Evolutionary conservation across 345 rosid genomes (phyloP).

Genomic region (Acer campestre): DNA sequence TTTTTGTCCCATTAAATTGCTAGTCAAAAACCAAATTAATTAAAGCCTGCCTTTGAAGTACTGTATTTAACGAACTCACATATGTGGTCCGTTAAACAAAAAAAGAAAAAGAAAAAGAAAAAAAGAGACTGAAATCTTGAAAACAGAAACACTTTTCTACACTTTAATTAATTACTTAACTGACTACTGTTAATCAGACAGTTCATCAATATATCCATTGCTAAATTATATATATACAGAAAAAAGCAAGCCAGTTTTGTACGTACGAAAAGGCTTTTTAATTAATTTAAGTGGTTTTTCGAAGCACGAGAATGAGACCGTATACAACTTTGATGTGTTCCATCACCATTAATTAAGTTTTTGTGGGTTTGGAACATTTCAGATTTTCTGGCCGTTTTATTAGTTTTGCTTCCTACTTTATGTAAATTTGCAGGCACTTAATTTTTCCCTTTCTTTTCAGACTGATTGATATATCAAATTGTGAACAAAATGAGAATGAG

Average conservation of each 20-base stretch:
- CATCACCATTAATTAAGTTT: slow-evolving; percentile 24
- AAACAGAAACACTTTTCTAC: not conserved
- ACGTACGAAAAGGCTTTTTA: not conserved
- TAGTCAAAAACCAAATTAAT: not conserved
- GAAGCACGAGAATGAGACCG: no score
- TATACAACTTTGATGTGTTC: slow-evolving; percentile 22
- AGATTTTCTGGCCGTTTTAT: not conserved
- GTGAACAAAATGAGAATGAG: no score
- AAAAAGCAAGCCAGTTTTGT: not conserved
- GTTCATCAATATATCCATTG: not conserved
- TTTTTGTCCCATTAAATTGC: no score
- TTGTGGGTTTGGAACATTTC: slow-evolving; percentile 7
- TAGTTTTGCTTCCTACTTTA: no score
- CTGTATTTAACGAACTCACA: slow-evolving; percentile 4
- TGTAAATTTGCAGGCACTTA: not conserved
- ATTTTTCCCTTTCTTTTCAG: not conserved
- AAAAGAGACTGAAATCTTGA: not conserved
- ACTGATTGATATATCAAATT: not conserved
- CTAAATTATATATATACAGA: not conserved
- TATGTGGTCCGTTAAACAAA: not conserved
- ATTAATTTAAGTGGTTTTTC: not conserved
- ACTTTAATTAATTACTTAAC: not conserved
- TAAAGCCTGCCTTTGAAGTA: not conserved
- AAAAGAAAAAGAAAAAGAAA: not conserved
- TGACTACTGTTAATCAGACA: not conserved